Percentiles rank a stretch among this genome's conserved stretches.
phyloP scores from a whole-genome alignment of 768 basidiomycete genomes.

The Russula vinacea region DNA sequence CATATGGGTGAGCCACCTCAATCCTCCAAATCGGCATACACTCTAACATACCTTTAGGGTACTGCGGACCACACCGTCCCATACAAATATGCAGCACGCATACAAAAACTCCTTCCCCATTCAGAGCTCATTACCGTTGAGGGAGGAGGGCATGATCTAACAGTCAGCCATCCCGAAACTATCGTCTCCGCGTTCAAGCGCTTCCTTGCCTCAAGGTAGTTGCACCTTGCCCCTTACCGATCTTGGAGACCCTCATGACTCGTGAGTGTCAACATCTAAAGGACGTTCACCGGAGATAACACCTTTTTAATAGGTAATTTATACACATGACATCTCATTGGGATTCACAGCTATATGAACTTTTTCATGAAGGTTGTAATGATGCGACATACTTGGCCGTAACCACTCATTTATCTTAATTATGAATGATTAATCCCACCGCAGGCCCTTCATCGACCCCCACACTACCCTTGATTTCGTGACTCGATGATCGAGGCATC shows the following conservation, averaged over 20 bases:
- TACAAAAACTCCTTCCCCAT: constrained; percentile 45
- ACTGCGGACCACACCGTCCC: constrained; percentile 57
- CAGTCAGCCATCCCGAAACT: constrained; percentile 30
- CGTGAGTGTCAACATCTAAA: background rate
- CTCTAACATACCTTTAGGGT: constrained; percentile 40
- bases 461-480: background rate
- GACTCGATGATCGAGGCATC: background rate
- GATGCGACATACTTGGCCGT: background rate
- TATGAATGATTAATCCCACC: constrained; percentile 4
- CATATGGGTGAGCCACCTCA: constrained; percentile 53
- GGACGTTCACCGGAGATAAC: background rate
- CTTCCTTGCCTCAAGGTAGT: constrained; percentile 24
- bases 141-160: constrained; percentile 50
- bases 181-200: constrained; percentile 23
- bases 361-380: constrained; percentile 11
- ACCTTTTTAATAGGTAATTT: constrained; percentile 18
- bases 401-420: constrained; percentile 14
- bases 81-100: constrained; percentile 50
- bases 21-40: background rate
- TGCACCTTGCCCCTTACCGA: background rate
- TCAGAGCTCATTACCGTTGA: constrained; percentile 49
- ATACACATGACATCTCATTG: constrained; percentile 8
- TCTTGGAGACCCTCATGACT: constrained; percentile 12
- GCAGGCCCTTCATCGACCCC: background rate
- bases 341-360: constrained; percentile 8